A percentile compares a stretch with the other conserved stretches of the same genome.
Conservation (phyloP, 2,329 filamentous ascomycete species). For the Trichocomaceae sp. region DNA sequence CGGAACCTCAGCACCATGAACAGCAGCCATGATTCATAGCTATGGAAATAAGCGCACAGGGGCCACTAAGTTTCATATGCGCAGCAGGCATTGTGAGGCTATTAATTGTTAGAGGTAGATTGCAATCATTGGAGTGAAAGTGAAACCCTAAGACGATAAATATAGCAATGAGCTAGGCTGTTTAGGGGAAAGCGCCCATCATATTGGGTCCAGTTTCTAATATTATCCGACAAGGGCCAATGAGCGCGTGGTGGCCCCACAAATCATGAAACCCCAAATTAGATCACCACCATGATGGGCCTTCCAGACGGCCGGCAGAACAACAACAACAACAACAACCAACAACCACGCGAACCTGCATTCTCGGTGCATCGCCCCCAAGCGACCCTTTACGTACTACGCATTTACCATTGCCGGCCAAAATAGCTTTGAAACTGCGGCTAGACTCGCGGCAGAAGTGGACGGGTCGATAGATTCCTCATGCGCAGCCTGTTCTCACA, state of each 20-base stretch:
- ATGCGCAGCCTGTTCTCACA: not conserved
- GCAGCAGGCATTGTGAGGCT: not conserved
- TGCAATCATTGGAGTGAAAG: no score
- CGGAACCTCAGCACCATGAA: not conserved
- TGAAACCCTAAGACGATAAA: not conserved
- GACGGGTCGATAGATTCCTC: not conserved
- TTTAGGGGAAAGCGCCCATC: not conserved
- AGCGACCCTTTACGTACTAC: not conserved
- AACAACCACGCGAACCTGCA: slow-evolving; percentile 1
- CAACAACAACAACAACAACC: not conserved
- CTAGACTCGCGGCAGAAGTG: slow-evolving; percentile 2
- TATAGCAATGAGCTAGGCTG: not conserved
- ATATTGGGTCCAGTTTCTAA: slow-evolving; percentile 7
- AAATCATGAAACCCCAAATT: slow-evolving; percentile 1
- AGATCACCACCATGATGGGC: not conserved
- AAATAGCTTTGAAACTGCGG: slow-evolving; percentile 5
- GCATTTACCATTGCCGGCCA: not conserved
- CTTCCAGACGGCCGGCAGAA: slow-evolving; percentile 8
- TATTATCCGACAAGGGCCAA: slow-evolving; percentile 5
- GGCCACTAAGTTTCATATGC: not conserved
- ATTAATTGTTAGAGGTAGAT: not conserved
- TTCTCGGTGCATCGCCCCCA: slow-evolving; percentile 10
- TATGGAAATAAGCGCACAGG: not conserved
- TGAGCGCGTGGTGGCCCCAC: not conserved
- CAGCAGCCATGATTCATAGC: not conserved